Percentiles rank a stretch among this genome's conserved stretches.
Conservation (phyloP, 208 protist genomes). For the Trypanosomatidae sp. region DNA sequence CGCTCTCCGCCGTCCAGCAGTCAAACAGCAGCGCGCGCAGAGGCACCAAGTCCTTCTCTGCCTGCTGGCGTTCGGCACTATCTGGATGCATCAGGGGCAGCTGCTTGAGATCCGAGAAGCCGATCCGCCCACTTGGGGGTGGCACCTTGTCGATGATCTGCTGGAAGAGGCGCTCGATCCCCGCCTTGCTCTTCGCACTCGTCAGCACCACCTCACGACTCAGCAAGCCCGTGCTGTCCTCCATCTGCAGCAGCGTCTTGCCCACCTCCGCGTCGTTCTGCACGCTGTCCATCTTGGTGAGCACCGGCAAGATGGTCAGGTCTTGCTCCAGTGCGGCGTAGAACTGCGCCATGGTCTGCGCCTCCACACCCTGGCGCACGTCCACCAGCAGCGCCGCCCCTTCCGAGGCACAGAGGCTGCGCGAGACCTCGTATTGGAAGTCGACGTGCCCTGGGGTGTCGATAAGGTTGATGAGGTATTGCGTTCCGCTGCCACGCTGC, state of each 20-base stretch:
- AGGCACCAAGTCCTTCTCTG: constrained; percentile 63
- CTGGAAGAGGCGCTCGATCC: constrained; percentile 85
- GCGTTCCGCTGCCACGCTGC: constrained; percentile 8
- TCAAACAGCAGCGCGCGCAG: constrained; percentile 96
- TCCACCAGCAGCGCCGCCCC: constrained; percentile 93
- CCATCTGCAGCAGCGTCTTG: constrained; percentile 73
- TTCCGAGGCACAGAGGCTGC: constrained; percentile 93
- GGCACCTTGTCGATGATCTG: constrained; percentile 93
- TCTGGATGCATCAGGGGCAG: constrained; percentile 63
- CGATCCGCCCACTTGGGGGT: constrained; percentile 49
- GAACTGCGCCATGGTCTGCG: constrained; percentile 97
- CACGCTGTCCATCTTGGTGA: constrained; percentile 91
- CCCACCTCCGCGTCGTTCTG: constrained; percentile 71
- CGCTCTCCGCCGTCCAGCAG: constrained; percentile 92
- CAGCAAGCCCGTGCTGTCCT: constrained; percentile 87
- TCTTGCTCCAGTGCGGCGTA: constrained; percentile 92
- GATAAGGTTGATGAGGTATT: constrained; percentile 96
- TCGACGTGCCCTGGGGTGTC: constrained; percentile 98
- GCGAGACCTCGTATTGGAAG: constrained; percentile 97
- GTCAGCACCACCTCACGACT: constrained; percentile 84
- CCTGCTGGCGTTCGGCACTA: constrained; percentile 44
- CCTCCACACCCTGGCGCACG: constrained; percentile 92
- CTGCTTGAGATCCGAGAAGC: constrained; percentile 82
- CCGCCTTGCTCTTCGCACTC: constrained; percentile 92
- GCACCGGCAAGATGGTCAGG: constrained; percentile 83